Conservation (phyloP, 768 basidiomycete genomes). For the Termitomyces sp. region DNA sequence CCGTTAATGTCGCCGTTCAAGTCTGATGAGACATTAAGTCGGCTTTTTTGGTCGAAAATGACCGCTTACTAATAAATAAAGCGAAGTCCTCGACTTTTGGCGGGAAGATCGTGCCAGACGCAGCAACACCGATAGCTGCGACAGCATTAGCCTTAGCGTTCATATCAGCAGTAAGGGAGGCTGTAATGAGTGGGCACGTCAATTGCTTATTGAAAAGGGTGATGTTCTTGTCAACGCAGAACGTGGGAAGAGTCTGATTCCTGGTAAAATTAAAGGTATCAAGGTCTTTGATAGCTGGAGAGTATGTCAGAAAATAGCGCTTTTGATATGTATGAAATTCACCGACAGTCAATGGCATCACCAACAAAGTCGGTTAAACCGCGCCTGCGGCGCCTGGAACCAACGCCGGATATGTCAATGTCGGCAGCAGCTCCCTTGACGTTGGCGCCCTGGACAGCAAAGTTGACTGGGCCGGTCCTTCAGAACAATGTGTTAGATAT, state of each 20-base stretch:
- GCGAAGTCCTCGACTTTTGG: slow-evolving; percentile 27
- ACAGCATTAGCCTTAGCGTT: slow-evolving; percentile 21
- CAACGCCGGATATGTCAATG: slow-evolving; percentile 17
- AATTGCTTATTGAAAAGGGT: slow-evolving; percentile 24
- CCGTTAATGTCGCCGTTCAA: slow-evolving; percentile 35
- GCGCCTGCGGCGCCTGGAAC: slow-evolving; percentile 28
- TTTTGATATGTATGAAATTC: not conserved
- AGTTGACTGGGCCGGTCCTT: slow-evolving; percentile 25
- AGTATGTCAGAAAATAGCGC: not conserved
- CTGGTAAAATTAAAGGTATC: slow-evolving; percentile 28
- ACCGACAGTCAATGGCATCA: slow-evolving; percentile 22
- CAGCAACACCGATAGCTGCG: slow-evolving; percentile 21
- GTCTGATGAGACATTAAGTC: slow-evolving; percentile 14
- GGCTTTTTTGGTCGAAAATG: not conserved
- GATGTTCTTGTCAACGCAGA: slow-evolving; percentile 26
- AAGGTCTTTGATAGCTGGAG: slow-evolving; percentile 18
- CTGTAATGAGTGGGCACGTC: slow-evolving; percentile 18
- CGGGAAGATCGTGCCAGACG: slow-evolving; percentile 19
- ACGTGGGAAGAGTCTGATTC: slow-evolving; percentile 22
- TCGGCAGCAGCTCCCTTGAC: slow-evolving; percentile 25
- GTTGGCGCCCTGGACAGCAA: slow-evolving; percentile 27
- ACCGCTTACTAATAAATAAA: slow-evolving; percentile 26
- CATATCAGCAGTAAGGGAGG: slow-evolving; percentile 13
- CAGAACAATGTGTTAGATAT: not conserved
- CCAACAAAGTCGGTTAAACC: slow-evolving; percentile 24